Conservation (phyloP, 1,284 basidiomycete genomes). For the Heterobasidion irregulare region DNA sequence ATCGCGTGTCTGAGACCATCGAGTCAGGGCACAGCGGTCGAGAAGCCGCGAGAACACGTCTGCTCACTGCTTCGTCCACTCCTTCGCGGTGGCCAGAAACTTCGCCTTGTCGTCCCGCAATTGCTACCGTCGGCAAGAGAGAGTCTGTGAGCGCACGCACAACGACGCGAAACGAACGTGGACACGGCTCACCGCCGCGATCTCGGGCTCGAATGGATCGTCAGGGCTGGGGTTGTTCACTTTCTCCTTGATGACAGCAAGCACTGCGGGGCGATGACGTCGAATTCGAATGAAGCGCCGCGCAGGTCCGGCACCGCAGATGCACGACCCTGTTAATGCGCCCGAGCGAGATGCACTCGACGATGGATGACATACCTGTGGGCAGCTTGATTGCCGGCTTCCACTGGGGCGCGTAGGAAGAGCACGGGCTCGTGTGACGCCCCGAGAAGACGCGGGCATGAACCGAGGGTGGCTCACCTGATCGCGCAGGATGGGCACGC, state of each 20-base stretch:
- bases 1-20: neutral
- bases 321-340: neutral
- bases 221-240: slow-evolving; percentile 84
- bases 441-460: neutral
- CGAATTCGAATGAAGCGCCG: too few species aligned
- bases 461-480: slow-evolving; percentile 45
- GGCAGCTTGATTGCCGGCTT: slow-evolving; percentile 79
- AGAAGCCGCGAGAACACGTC: neutral
- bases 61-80: slow-evolving; percentile 70
- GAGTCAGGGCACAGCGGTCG: neutral
- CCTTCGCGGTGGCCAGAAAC: slow-evolving; percentile 67
- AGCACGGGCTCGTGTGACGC: neutral
- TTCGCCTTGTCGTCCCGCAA: slow-evolving; percentile 66
- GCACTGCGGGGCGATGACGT: slow-evolving; percentile 36
- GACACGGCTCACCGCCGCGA: slow-evolving; percentile 52
- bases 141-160: neutral
- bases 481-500: slow-evolving; percentile 73
- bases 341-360: neutral
- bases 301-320: too few species aligned
- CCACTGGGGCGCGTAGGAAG: slow-evolving; percentile 49
- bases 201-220: slow-evolving; percentile 83
- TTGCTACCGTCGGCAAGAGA: slow-evolving; percentile 29
- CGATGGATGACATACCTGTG: slow-evolving; percentile 37
- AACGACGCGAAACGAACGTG: slow-evolving; percentile 2
- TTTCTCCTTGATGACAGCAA: slow-evolving; percentile 77